Percentiles rank a stretch among this genome's conserved stretches.
Evolutionary conservation across 2,329 filamentous ascomycete species (phyloP).

Genomic region (Didymella sp.): DNA sequence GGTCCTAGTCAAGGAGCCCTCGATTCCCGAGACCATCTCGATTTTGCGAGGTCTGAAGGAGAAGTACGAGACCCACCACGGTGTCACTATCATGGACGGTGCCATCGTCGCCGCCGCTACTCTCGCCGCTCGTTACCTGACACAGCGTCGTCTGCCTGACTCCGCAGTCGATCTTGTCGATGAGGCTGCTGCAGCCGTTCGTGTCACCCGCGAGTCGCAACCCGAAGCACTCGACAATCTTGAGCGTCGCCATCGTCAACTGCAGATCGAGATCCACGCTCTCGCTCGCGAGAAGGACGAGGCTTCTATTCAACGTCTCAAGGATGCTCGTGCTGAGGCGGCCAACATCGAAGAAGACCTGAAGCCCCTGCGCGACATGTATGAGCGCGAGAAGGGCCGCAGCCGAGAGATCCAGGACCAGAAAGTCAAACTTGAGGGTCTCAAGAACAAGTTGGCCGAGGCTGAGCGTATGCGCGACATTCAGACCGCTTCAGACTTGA

Average conservation of each 20-base stretch:
- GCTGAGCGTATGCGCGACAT: constrained; percentile 88
- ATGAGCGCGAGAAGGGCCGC: constrained; percentile 89
- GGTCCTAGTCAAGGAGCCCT: constrained; percentile 93
- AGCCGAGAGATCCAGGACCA: constrained; percentile 92
- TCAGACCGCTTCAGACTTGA: constrained; percentile 86
- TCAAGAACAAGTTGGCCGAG: constrained; percentile 91
- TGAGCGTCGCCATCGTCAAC: constrained; percentile 85
- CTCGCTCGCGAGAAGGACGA: constrained; percentile 94
- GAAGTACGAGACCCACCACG: constrained; percentile 97
- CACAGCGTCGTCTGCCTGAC: constrained; percentile 86
- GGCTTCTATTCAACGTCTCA: constrained; percentile 82
- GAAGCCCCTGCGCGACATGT: constrained; percentile 90
- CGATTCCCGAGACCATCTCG: constrained; percentile 87
- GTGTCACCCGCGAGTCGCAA: constrained; percentile 93
- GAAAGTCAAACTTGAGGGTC: constrained; percentile 90
- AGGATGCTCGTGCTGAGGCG: constrained; percentile 84
- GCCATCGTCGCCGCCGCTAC: constrained; percentile 92
- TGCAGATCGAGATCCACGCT: constrained; percentile 97
- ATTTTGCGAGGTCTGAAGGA: constrained; percentile 99
- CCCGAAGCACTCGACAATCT: constrained; percentile 95
- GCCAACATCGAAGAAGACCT: constrained; percentile 95
- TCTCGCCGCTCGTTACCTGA: constrained; percentile 91
- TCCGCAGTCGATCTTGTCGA: constrained; percentile 97
- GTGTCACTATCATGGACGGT: constrained; percentile 93
- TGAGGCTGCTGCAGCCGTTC: constrained; percentile 94